Evolutionary conservation across 208 protist species (phyloP), one percentile per base, ranked within the genome.

Genomic region (Porcisia deanei): DNA sequence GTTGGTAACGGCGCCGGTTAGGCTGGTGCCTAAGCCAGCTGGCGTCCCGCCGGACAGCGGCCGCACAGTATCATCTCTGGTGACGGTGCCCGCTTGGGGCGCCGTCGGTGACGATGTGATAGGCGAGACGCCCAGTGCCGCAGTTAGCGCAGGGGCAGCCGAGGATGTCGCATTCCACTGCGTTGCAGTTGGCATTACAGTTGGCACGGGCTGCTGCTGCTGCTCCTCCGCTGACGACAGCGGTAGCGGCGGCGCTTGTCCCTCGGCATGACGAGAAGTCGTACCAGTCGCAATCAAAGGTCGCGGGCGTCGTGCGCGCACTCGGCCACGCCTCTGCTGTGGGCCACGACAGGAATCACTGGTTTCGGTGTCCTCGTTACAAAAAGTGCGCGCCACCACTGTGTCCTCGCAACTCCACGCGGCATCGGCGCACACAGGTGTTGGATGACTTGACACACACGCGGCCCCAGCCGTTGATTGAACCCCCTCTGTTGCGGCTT

Each of bases 381-480:
- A 12, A 7, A 4, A 3, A 43, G 9, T 25, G 14, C 16, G 37
- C 8, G 37, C 16, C 41, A 14, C 75, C 9, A 5, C 59, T 1
- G 53, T 65, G 18, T 61, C 77, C 52, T 58, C 52, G 1, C 71
- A 55, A n/a, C 75, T 53, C 59, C 55, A 73, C 22, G n/a, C 16
- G 22, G 57, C 39, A 7, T 37, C 3, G 22, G 71, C 65, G 43
- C 68, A 63, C 10, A 66, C 73, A 10, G 66, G 55, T 37, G 61
- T 65, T 30, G 63, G 68, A 66, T 73, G 65, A 22, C 39, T 66
- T 37, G 77, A 47, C n/a, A 69, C 20, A 37, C 20, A 47, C 2
- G n/a, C 30, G 5, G 65, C 22, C 25, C 45, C 39, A 7, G 57
- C 9, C 43, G 47, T 5, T 12, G 10, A 52, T 12, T 52, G 8